Percentiles rank a stretch among this genome's conserved stretches.
Conservation (phyloP, 139 green algal species). For the Chlamydomonas eustigma region DNA sequence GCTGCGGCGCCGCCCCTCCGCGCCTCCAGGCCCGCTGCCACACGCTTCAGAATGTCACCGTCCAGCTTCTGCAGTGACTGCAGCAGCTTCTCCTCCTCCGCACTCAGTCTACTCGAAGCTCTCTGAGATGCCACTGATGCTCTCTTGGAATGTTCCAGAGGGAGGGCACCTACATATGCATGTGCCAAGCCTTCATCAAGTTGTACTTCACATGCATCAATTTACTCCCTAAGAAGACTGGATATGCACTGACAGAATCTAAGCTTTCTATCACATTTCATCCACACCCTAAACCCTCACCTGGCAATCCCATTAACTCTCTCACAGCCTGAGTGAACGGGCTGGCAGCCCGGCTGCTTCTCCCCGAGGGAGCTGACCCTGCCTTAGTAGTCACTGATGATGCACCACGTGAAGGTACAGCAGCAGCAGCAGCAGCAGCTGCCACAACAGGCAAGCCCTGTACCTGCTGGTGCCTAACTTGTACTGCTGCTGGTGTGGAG, state of each 20-base stretch:
- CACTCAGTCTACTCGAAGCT: not conserved
- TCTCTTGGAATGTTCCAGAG: not conserved
- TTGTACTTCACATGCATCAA: not conserved
- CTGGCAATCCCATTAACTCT: conserved; percentile 44
- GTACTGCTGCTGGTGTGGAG: conserved; percentile 3
- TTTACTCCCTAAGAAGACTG: no score
- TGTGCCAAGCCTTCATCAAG: not conserved
- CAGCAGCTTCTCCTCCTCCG: conserved; percentile 41
- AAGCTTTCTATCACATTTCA: no score
- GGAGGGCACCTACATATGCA: not conserved
- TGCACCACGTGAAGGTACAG: not conserved
- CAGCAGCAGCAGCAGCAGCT: not conserved
- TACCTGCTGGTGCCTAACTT: no score
- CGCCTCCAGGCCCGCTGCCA: conserved; percentile 15
- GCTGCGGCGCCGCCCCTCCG: not conserved
- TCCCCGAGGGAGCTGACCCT: not conserved
- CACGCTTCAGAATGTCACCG: conserved; percentile 17
- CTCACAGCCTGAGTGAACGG: conserved; percentile 42
- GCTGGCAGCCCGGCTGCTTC: conserved; percentile 14
- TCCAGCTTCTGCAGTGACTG: conserved; percentile 36
- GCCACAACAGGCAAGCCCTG: not conserved
- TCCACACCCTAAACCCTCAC: no score
- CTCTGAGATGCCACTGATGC: not conserved
- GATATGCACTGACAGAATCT: no score
- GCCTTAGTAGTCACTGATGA: not conserved